These are phyloP conservation scores for Melocanna baccifera DNA, from an alignment of 176 grass and related monocot genomes.

Conservation along the genomic window DNA sequence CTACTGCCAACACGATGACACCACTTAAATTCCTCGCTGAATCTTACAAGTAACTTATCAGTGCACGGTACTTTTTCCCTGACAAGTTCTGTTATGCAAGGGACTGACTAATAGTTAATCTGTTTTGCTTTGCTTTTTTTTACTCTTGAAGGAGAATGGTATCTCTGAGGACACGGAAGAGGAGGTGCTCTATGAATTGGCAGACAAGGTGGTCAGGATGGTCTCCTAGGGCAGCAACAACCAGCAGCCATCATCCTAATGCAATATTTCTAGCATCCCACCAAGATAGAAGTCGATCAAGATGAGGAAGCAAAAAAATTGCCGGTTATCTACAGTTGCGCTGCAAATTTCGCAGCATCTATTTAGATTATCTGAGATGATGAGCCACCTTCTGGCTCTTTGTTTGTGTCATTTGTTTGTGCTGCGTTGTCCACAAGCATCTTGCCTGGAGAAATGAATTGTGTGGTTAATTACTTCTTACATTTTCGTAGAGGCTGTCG, in stretches of 20 bases:
- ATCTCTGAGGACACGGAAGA: slow-evolving; percentile 42
- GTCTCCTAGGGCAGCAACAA: slow-evolving; percentile 3
- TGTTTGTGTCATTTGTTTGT: not conserved
- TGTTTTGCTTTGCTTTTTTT: slow-evolving; percentile 3
- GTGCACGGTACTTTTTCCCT: not conserved
- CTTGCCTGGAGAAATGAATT: not conserved
- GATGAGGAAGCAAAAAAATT: not conserved
- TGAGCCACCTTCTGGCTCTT: not conserved
- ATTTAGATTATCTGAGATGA: not conserved
- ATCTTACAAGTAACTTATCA: not conserved
- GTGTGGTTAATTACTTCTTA: not conserved
- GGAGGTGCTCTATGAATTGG: slow-evolving; percentile 41
- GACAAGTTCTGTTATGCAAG: not conserved
- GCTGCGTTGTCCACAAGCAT: not conserved
- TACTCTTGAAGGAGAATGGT: slow-evolving; percentile 37
- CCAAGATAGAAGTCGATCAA: not conserved
- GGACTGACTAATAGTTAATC: not conserved
- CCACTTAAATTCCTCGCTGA: not conserved
- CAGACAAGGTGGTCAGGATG: slow-evolving; percentile 30
- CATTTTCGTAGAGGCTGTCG: not conserved
- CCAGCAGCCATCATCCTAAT: not conserved
- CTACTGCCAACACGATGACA: not conserved
- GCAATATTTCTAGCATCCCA: not conserved
- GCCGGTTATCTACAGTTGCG: not conserved
- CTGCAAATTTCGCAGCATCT: not conserved